Evolutionary conservation across 345 rosid genomes (phyloP), one percentile per base, ranked within the genome.

Genomic region (Stellera chamaejasme): DNA sequence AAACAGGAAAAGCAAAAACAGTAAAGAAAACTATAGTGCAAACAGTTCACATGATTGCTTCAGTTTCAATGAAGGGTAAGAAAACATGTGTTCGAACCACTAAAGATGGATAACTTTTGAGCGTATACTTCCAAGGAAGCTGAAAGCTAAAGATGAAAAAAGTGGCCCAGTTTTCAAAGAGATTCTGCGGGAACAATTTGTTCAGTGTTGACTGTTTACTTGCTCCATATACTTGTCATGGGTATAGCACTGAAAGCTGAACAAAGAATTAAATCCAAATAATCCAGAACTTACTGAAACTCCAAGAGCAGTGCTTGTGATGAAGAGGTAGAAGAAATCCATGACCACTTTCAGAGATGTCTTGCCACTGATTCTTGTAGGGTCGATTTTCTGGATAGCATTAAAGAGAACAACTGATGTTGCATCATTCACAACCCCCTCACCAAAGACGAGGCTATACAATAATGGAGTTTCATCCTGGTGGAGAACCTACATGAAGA

Each of bases 401-500:
- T 85, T 92, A 70, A 85, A 92, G 54, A 92, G 73, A 46, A 84
- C 96, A 56, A 85, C 85, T 0, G 96, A 79, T 44, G 98, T 84
- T 56, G 98, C 96, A 66, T 92, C 98, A 64, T 85, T 88, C 69
- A 91, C 96, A 2, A 92, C 96, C 59, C 96, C 98, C 78, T 88
- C 98, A 42, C 96, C 96, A 41, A 91, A 91, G 13, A 91, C 98
- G 58, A 88, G 69, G 72, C 98, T 92, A 66, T 92, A 85, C 13
- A 88, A 70, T 45, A 83, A 66, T 43, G 95, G 95, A 47, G 87
- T 92, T 62, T 92, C 95, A 54, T 92, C 96, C 78, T 92, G 96
- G 57, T 81, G 77, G 50, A 92, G 95, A 71, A 92, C 79, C 96
- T 88, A 59, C 27, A 61, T 4, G 39, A 51, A 48, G n/a, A 16